These are phyloP conservation scores for Spathaspora girioi DNA, from an alignment of 805 yeast genomes.

Conservation along the genomic window DNA sequence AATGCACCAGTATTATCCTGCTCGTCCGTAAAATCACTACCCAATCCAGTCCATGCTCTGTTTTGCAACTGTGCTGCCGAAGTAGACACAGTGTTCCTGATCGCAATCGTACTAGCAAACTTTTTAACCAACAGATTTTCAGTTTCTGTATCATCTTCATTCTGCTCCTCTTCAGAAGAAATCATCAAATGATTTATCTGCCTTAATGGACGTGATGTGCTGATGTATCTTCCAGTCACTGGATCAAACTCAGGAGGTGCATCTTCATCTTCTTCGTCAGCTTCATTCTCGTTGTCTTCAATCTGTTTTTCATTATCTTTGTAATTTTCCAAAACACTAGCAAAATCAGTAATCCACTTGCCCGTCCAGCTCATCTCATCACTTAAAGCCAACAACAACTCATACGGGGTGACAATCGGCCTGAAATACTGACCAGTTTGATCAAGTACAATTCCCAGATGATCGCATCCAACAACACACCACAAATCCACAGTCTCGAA, in stretches of 20 bases:
- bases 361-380: conserved; percentile 88
- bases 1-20: conserved; percentile 52
- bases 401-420: conserved; percentile 94
- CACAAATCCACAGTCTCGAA: conserved; percentile 92
- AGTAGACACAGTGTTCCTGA: conserved; percentile 81
- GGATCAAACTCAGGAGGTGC: conserved; percentile 80
- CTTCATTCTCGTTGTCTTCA: conserved; percentile 14
- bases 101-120: conserved; percentile 56
- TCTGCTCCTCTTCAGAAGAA: conserved; percentile 31
- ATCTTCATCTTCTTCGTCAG: conserved; percentile 43
- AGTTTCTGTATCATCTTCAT: conserved; percentile 12
- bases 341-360: conserved; percentile 82
- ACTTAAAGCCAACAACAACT: conserved; percentile 73
- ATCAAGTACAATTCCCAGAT: conserved; percentile 87
- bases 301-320: conserved; percentile 16
- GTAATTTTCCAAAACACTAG: conserved; percentile 44
- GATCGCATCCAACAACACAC: conserved; percentile 93
- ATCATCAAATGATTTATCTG: conserved; percentile 61
- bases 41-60: conserved; percentile 85
- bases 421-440: conserved; percentile 75
- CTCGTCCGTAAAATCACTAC: conserved; percentile 64
- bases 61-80: conserved; percentile 75
- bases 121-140: conserved; percentile 49
- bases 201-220: conserved; percentile 74
- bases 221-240: conserved; percentile 74